Evolutionary conservation across 306 rosid species (phyloP).

Genomic region (Rosa persica): DNA sequence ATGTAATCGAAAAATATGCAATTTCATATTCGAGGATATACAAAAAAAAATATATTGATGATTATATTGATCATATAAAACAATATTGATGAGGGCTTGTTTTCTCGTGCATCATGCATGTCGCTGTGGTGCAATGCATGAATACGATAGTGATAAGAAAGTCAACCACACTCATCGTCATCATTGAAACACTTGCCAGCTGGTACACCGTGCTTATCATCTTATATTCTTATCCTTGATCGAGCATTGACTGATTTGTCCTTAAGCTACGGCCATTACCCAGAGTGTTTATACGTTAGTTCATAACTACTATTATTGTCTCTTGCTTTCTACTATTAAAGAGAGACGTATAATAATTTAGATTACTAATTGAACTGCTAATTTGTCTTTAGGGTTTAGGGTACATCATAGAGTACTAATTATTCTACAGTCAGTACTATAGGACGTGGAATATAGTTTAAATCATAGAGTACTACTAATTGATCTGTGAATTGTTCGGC

Average conservation of each 20-base stretch:
- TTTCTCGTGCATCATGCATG: slow-evolving; percentile 7
- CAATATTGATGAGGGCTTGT: not conserved
- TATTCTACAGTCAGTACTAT: no score
- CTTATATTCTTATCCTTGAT: not conserved
- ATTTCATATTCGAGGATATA: no score
- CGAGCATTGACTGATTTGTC: not conserved
- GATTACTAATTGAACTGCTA: no score
- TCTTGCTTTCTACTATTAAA: no score
- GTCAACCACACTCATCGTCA: not conserved
- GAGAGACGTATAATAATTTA: no score
- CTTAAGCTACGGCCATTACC: not conserved
- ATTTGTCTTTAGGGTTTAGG: no score
- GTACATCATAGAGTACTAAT: no score
- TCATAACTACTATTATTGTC: not conserved
- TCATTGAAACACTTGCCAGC: slow-evolving; percentile 8
- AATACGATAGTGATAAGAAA: not conserved
- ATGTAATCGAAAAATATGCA: no score
- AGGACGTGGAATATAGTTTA: no score
- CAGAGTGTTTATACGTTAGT: not conserved
- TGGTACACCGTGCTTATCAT: not conserved
- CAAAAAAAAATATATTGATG: no score
- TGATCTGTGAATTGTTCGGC: no score
- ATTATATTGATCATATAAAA: not conserved
- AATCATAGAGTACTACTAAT: no score
- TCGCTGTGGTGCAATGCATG: not conserved